Base-by-base conservation (phyloP, 1,284 basidiomycete genomes). In the Hymenochaete sp. region DNA sequence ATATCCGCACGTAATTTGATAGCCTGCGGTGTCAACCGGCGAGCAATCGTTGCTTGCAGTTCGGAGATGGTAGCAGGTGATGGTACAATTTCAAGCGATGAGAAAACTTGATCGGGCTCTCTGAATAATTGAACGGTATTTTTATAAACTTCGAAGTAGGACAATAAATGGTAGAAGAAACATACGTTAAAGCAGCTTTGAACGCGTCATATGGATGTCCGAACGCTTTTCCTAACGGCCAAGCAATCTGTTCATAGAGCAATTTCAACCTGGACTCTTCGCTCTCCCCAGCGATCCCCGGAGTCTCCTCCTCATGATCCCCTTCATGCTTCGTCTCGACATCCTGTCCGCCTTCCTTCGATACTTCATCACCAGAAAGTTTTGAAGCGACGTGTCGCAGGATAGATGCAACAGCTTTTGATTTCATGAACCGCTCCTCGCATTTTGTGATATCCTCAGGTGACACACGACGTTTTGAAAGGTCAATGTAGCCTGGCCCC, bases 1-100 rank as follows among this genome's bases (percentile, higher is more conserved):
- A 99, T 86, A 67, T 99, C 96, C 16, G 96, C 92, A 59, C 95
- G 91, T 45, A 98, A 80, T 70, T 98, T 98, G 74, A 98, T 95
- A 9, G 96, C 93, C 65, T 99, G 96, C 10, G 95, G 96, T 1
- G 95, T 98, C 47, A 98, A 73, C 35, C 96, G 82, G 43, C 93
- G 83, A 7, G 93, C 93, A 60, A 99, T 97, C 40, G 92, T 97
- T 51, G 78, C 67, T 56, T 79, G 77, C 22, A 98, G 76, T 49
- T 91, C 74, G 21, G 70, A 66, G 40, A 82, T 69, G 9, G 85
- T 84, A 0, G 68, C 62, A 11, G 66, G 56, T 9, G 82, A 72
- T 47, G 93, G 72, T 28, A 78, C 72, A 19, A 77, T 70, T 25
- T 74, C 63, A 31, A 98, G 70, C 0, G 78, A 73, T 9, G 79